Conservation (phyloP, 2,329 filamentous ascomycete genomes). For the Exophiala phaeomuriformis region DNA sequence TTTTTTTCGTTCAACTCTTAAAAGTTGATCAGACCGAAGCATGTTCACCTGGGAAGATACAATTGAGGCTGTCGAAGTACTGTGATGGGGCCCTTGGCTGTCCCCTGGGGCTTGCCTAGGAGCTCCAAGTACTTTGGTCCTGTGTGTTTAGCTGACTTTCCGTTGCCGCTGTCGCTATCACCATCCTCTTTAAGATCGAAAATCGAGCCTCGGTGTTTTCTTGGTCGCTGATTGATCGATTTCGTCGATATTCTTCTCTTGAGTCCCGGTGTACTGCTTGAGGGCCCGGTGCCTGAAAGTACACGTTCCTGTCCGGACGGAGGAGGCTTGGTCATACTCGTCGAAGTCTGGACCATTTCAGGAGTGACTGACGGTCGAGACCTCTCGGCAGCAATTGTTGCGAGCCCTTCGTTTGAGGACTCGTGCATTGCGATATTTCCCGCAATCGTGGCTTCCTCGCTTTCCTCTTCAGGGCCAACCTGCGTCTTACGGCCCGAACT, state of each 20-base stretch:
- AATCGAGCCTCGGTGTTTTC: constrained; percentile 10
- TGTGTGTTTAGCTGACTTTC: neutral
- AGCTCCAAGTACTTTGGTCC: neutral
- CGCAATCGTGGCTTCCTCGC: too few relatives aligned
- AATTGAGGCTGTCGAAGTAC: neutral
- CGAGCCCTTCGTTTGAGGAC: too few relatives aligned
- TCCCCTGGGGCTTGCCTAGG: neutral
- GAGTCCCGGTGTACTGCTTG: neutral
- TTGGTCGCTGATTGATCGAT: neutral
- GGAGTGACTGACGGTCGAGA: too few relatives aligned
- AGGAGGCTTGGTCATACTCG: neutral
- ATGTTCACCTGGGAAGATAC: neutral
- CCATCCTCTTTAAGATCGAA: constrained; percentile 21
- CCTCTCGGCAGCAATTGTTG: too few relatives aligned
- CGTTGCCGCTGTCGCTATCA: neutral
- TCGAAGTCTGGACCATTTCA: too few relatives aligned
- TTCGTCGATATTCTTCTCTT: constrained; percentile 6
- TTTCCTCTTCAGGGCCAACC: too few relatives aligned
- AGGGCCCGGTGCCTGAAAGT: neutral
- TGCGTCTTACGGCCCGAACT: too few relatives aligned
- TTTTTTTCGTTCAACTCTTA: too few relatives aligned
- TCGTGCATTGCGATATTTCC: too few relatives aligned
- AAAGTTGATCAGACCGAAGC: too few relatives aligned
- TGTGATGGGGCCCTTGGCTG: neutral
- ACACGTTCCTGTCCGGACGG: neutral